Evolutionary conservation across 2,329 filamentous ascomycete genomes (phyloP), one percentile per base, ranked within the genome.

Genomic region (Coniella vitis): DNA sequence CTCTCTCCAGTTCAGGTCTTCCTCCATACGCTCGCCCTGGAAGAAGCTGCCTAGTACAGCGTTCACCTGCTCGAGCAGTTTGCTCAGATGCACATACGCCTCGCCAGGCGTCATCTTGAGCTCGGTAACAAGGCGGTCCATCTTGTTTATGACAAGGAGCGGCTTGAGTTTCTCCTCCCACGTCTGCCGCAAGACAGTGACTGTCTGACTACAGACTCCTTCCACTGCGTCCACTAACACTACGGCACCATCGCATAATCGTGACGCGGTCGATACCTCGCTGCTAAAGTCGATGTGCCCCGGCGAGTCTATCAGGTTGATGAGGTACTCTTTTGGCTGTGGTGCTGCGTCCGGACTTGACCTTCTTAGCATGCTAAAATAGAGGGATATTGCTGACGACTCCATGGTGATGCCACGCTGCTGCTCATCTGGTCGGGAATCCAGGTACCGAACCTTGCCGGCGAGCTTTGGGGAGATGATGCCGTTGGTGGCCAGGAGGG

Each of bases 391-490:
- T 54, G 93, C 93, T 5, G 91, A 97, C 0, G 93, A 97, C 67
- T 98, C 93, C 93, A 98, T 98, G n/a, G 93, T 98, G 63, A 98
- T 98, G 49, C 93, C 93, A 56, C 93, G 85, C 14, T 87, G 79
- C 69, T 98, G 93, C 67, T 98, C 93, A 68, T 98, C 93, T 1
- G 91, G 91, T 38, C 93, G 78, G 19, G 93, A 97, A 70, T 98
- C 93, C 51, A 98, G 82, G 63, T 97, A 98, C 57, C 93, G 86
- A 68, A 98, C 94, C 75, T 97, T 97, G 66, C 93, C 93, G 49
- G 93, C 93, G 62, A 97, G 77, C 65, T 97, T 97, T 48, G 91
- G 88, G 25, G 93, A 97, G 63, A 98, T 98, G 71, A 98, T 97
- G 71, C 93, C 93, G 78, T 98, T 98, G 56, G 93, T 97, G 67